Conservation (phyloP, 2,329 filamentous ascomycete species). For the Penicillium sp. region DNA sequence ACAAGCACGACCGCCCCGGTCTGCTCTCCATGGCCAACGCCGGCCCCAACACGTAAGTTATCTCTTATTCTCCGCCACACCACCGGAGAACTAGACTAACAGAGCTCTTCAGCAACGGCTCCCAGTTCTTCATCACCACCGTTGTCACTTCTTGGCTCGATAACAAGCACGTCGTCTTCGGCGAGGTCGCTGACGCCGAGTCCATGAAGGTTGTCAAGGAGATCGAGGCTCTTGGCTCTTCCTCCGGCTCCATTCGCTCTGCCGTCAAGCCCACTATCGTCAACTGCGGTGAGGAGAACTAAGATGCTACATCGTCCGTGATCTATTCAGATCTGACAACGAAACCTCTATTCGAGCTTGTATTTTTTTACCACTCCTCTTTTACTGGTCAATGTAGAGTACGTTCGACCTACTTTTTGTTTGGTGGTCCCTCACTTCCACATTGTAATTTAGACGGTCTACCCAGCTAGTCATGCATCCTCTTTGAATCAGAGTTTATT, state of each 20-base stretch:
- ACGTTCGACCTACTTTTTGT: conserved; percentile 2
- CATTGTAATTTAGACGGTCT: conserved; percentile 35
- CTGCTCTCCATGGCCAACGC: conserved; percentile 95
- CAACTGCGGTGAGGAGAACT: conserved; percentile 52
- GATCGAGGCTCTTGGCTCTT: conserved; percentile 63
- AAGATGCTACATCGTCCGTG: conserved; percentile 34
- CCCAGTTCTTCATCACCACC: conserved; percentile 75
- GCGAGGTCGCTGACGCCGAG: conserved; percentile 61
- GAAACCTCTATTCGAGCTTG: conserved; percentile 18
- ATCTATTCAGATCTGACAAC: conserved; percentile 9
- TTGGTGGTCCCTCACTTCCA: conserved; percentile 12
- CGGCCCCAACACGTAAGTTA: conserved; percentile 80
- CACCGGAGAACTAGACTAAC: neutral
- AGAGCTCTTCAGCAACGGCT: conserved; percentile 60
- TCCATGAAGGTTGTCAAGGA: conserved; percentile 61
- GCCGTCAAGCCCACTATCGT: conserved; percentile 60
- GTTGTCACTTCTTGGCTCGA: conserved; percentile 69
- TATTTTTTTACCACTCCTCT: conserved; percentile 1
- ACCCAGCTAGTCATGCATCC: conserved; percentile 21
- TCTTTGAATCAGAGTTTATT: conserved; percentile 7
- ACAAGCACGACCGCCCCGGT: conserved; percentile 74
- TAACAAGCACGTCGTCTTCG: conserved; percentile 72
- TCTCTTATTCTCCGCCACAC: neutral
- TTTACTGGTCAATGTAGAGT: neutral
- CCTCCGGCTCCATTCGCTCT: conserved; percentile 57